Evolutionary conservation across 345 rosid genomes (phyloP), one percentile per base, ranked within the genome.

Genomic region (Physaria fendleri): DNA sequence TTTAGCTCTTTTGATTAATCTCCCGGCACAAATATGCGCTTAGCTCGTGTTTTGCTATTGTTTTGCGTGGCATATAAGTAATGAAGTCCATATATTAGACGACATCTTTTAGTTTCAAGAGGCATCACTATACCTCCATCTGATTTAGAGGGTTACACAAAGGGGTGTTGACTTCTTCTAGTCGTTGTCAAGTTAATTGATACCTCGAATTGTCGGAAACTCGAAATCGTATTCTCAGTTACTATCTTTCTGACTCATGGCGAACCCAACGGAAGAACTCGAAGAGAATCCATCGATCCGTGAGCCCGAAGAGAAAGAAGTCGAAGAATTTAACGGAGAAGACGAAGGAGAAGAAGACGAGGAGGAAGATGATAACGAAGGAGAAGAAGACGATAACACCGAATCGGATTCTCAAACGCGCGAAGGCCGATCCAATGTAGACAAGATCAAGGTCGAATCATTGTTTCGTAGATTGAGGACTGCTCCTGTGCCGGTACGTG

Each of bases 401-500:
- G 54, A 20, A n/a, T 65, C 64, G 17, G 62, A 56, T 37, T 62
- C 65, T 28, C 53, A 38, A 16, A 56, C 72, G 27, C 76, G 71
- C 17, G 79, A 62, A 64, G 71, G 41, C 12, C 62, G 65, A 44
- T 33, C 59, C 45, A 71, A 66, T 18, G 62, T 34, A 50, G 76
- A 63, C 25, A 71, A 48, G 68, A 30, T 56, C 40, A 81, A 77
- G 68, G 68, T 82, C 49, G 81, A 76, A 38, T 77, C 69, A 23
- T 71, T 93, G 4, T 66, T 82, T 50, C 80, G 65, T 18, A 66
- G 81, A 14, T 74, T 93, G 63, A 52, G 73, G 28, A 59, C 58
- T 28, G 94, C 75, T 22, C 56, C 65, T 11, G 80, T 93, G 28
- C 78, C 87, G 11, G 68, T 93, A 37, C 91, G 95, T 17, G 97